A percentile compares a stretch with the other conserved stretches of the same genome.
Conservation (phyloP, 495 filamentous ascomycete species). For the Jackrogersella minutella region DNA sequence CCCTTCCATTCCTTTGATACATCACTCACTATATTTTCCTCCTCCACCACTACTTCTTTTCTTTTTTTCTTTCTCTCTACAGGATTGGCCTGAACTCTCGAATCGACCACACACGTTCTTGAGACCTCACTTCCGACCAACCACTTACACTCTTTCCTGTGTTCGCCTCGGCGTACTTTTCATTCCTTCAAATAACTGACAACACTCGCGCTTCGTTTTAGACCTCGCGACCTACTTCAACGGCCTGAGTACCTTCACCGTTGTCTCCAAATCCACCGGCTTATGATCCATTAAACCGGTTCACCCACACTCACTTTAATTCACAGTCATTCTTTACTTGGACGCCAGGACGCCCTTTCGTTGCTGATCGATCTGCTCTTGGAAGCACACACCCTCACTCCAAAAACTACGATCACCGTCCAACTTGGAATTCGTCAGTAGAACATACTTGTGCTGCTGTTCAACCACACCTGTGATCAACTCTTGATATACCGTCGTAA, state of each 20-base stretch:
- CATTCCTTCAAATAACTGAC: conserved; percentile 50
- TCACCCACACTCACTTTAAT: conserved; percentile 36
- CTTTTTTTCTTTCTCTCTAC: conserved; percentile 41
- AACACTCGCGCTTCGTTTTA: conserved; percentile 28
- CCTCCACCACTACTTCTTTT: conserved; percentile 35
- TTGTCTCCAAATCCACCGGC: conserved; percentile 16
- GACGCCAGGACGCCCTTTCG: conserved; percentile 45
- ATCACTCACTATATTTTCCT: conserved; percentile 44
- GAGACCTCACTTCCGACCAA: conserved; percentile 39
- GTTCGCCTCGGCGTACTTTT: conserved; percentile 44
- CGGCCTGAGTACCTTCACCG: conserved; percentile 20
- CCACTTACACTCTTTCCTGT: conserved; percentile 41
- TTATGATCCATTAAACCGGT: conserved; percentile 39
- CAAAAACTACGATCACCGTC: conserved; percentile 13
- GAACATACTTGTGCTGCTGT: conserved; percentile 43
- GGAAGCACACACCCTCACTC: conserved; percentile 34
- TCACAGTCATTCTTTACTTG: conserved; percentile 48
- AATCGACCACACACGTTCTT: conserved; percentile 40
- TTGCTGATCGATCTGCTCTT: conserved; percentile 37
- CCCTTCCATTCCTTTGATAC: conserved; percentile 42
- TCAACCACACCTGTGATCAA: conserved; percentile 36
- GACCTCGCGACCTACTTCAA: conserved; percentile 19
- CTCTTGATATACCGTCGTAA: conserved; percentile 12
- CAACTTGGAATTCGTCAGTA: conserved; percentile 22
- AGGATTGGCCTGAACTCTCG: conserved; percentile 43